phyloP scores from a whole-genome alignment of 2,329 filamentous ascomycete species.

The Herpotrichia juniperi region DNA sequence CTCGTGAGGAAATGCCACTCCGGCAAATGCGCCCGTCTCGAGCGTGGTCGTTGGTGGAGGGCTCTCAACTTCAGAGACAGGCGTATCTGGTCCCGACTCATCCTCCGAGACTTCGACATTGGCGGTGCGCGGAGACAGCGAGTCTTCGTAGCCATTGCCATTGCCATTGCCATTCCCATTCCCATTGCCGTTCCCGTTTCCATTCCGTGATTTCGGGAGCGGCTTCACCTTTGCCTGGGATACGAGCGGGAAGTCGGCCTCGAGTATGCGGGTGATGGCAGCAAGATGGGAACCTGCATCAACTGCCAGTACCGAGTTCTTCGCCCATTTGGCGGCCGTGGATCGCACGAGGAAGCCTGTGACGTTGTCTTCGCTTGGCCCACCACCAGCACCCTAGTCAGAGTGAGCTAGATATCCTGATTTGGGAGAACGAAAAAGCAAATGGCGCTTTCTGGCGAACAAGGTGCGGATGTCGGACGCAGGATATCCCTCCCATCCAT shows the following conservation, averaged over 20 bases:
- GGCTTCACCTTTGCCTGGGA: slow-evolving; percentile 24
- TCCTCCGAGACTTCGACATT: slow-evolving; percentile 29
- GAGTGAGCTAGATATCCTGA: slow-evolving; percentile 15
- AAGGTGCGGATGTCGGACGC: background rate
- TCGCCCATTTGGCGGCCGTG: slow-evolving; percentile 76
- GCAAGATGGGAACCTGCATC: slow-evolving; percentile 91
- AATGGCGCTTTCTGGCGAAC: no score
- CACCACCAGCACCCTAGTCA: slow-evolving; percentile 81
- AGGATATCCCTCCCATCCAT: background rate
- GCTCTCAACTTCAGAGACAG: slow-evolving; percentile 30
- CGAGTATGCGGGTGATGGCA: slow-evolving; percentile 80
- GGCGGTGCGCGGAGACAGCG: slow-evolving; percentile 32
- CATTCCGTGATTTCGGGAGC: slow-evolving; percentile 20
- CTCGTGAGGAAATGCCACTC: slow-evolving; percentile 71
- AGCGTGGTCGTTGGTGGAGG: slow-evolving; percentile 61
- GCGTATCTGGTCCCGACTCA: slow-evolving; percentile 34
- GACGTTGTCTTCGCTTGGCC: slow-evolving; percentile 86
- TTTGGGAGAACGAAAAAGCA: background rate
- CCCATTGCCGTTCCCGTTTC: slow-evolving; percentile 12
- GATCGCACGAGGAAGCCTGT: slow-evolving; percentile 91
- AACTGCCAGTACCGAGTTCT: slow-evolving; percentile 85
- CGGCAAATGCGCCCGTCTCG: slow-evolving; percentile 75
- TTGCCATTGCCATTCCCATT: slow-evolving; percentile 18
- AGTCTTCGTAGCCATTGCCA: slow-evolving; percentile 17
- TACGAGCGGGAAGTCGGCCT: slow-evolving; percentile 58